Conservation (phyloP, 306 rosid species). For the Quercus mongolica region DNA sequence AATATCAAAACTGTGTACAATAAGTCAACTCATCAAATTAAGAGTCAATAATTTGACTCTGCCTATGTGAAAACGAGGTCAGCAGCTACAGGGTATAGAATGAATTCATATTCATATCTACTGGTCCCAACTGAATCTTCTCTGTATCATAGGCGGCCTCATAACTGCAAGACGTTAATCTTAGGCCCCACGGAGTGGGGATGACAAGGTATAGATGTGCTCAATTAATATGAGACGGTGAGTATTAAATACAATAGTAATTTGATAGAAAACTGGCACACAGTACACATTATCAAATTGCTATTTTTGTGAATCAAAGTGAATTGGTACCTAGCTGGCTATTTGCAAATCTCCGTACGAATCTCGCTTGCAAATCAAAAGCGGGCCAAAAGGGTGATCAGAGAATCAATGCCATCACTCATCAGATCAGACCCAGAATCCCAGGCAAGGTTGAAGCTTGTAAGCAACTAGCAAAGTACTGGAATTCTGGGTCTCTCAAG, state of each 20-base stretch:
- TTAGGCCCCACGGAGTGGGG: background rate
- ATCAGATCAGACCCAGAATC: conserved; percentile 9
- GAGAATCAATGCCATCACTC: conserved; percentile 29
- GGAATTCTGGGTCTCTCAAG: background rate
- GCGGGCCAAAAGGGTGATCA: conserved; percentile 22
- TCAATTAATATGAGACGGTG: background rate
- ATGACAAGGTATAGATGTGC: background rate
- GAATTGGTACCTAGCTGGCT: conserved; percentile 31
- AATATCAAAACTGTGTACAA: background rate
- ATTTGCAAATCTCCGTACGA: conserved; percentile 34
- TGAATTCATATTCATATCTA: background rate
- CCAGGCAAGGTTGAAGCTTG: background rate
- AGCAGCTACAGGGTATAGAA: background rate
- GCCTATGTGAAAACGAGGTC: background rate
- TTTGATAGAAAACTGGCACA: background rate
- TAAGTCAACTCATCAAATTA: conserved; percentile 6
- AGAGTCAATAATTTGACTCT: background rate
- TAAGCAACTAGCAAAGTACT: background rate
- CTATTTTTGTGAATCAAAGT: conserved; percentile 10
- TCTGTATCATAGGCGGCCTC: too few species aligned
- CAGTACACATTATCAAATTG: background rate
- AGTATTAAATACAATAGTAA: background rate
- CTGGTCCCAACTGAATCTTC: background rate
- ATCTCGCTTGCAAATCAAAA: conserved; percentile 29
- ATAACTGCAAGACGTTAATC: too few species aligned